These are phyloP conservation scores for Phaffia rhodozyma DNA, from an alignment of 1,284 basidiomycete species.

Conservation along the genomic window DNA sequence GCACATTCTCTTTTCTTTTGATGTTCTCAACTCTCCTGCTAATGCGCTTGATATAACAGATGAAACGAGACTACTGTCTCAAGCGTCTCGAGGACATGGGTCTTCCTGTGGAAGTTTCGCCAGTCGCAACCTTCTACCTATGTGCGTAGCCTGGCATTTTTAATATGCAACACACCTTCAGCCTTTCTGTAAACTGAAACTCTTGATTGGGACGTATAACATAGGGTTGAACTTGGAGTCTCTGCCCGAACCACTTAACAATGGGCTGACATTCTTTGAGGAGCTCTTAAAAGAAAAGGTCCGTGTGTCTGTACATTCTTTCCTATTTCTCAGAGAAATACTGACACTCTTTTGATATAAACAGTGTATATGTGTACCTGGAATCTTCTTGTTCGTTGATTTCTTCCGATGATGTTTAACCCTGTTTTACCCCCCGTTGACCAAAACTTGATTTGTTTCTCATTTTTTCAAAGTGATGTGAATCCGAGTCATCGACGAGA, in stretches of 20 bases:
- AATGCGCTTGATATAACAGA: conserved; percentile 16
- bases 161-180: too few species aligned
- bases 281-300: conserved; percentile 81
- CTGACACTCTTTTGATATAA: conserved; percentile 33
- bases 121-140: conserved; percentile 72
- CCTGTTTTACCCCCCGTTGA: too few species aligned
- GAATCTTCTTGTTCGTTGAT: conserved; percentile 53
- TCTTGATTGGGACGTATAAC: too few species aligned
- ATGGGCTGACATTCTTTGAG: conserved; percentile 61
- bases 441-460: background rate
- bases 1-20: background rate
- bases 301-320: conserved; percentile 48
- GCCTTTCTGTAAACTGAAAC: too few species aligned
- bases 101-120: conserved; percentile 61
- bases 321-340: conserved; percentile 23
- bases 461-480: conserved; percentile 42
- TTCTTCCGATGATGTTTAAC: too few species aligned
- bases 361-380: conserved; percentile 38
- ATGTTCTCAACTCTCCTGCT: too few species aligned
- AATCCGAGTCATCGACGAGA: conserved; percentile 62
- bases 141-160: conserved; percentile 66
- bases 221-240: background rate
- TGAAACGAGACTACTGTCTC: conserved; percentile 80
- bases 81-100: conserved; percentile 63
- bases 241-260: conserved; percentile 2